These are phyloP conservation scores for Diospyros kaki DNA, from an alignment of 148 eudicot species.

Conservation along the genomic window DNA sequence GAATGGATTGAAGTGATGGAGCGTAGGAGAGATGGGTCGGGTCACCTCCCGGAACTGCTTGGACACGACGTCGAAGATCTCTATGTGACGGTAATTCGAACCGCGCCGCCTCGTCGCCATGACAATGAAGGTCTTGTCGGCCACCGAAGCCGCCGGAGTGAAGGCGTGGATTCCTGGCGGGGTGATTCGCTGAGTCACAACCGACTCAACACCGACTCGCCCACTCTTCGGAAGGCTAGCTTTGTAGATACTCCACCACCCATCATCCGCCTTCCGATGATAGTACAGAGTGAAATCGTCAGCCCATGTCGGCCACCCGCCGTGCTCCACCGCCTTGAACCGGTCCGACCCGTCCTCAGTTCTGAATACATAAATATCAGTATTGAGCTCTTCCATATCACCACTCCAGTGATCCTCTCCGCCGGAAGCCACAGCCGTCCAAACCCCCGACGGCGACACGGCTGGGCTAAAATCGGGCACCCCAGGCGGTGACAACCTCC, in stretches of 20 bases:
- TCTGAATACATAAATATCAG: conserved; percentile 64
- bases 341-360: conserved; percentile 68
- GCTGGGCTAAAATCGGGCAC: conserved; percentile 88
- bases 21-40: conserved; percentile 37
- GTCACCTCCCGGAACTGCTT: conserved; percentile 47
- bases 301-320: conserved; percentile 95
- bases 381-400: conserved; percentile 49
- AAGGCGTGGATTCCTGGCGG: conserved; percentile 73
- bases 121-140: conserved; percentile 27
- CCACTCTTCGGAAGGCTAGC: conserved; percentile 9
- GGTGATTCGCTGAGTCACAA: conserved; percentile 36
- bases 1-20: conserved; percentile 83
- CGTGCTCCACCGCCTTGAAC: conserved; percentile 63
- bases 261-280: conserved; percentile 59
- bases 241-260: conserved; percentile 48
- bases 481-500: conserved; percentile 65
- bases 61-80: conserved; percentile 46
- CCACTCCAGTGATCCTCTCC: conserved; percentile 77
- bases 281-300: conserved; percentile 67
- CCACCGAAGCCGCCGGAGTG: conserved; percentile 19
- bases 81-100: conserved; percentile 54
- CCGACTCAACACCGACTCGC: neutral
- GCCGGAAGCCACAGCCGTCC: conserved; percentile 75
- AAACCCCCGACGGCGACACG: conserved; percentile 22
- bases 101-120: conserved; percentile 62